Percentiles rank a stretch among this genome's conserved stretches.
These are phyloP conservation scores for Laetiporus sulphureus DNA, from an alignment of 1,284 basidiomycete species.

Conservation along the genomic window DNA sequence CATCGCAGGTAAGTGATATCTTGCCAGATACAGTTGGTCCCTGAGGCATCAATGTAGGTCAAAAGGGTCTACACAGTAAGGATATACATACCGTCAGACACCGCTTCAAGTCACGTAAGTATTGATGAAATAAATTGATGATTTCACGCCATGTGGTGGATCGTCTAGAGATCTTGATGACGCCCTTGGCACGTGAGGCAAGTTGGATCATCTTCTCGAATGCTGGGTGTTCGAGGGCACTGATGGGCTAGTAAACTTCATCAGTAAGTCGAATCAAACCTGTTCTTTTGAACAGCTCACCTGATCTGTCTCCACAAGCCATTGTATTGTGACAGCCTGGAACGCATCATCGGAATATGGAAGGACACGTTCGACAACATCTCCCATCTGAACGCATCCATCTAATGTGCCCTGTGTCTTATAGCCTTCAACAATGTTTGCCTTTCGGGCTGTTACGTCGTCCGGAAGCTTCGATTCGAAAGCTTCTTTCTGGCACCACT, in stretches of 20 bases:
- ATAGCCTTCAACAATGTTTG: slow-evolving; percentile 5
- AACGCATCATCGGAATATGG: slow-evolving; percentile 27
- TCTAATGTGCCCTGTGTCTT: neutral
- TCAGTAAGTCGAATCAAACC: neutral
- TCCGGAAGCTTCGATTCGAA: slow-evolving; percentile 3
- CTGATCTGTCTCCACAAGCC: slow-evolving; percentile 33
- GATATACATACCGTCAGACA: slow-evolving; percentile 22
- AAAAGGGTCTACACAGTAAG: neutral
- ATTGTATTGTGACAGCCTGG: slow-evolving; percentile 24
- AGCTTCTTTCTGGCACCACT: slow-evolving; percentile 2
- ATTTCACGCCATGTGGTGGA: slow-evolving; percentile 23
- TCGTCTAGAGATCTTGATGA: slow-evolving; percentile 14
- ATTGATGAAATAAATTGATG: slow-evolving; percentile 28
- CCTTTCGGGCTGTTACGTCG: neutral
- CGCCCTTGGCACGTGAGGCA: slow-evolving; percentile 13
- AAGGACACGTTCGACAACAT: slow-evolving; percentile 7
- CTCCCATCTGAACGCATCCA: too few species aligned
- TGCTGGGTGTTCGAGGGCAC: slow-evolving; percentile 18
- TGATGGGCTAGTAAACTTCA: slow-evolving; percentile 15
- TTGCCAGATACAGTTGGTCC: slow-evolving; percentile 1
- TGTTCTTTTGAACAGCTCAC: slow-evolving; percentile 15
- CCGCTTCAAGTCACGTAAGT: slow-evolving; percentile 21
- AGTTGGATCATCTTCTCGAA: slow-evolving; percentile 22
- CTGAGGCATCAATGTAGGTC: neutral
- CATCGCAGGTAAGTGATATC: slow-evolving; percentile 30